Conservation (phyloP, 352 stramenopile species). For the Pilasporangium apinafurcum region DNA sequence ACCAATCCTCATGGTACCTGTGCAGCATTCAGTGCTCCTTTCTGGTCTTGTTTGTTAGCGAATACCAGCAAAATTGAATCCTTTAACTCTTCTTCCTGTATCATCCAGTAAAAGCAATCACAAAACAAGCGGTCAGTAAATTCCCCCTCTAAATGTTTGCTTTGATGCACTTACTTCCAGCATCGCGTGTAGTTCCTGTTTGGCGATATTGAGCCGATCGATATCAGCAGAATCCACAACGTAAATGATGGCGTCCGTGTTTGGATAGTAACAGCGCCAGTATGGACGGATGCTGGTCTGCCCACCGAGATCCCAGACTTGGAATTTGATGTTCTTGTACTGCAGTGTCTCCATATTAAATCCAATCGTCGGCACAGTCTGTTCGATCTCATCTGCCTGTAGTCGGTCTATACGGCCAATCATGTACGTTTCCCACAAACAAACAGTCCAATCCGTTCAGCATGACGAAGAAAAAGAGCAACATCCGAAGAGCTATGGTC, state of each 20-base stretch:
- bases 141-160: too few relatives aligned
- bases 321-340: slow-evolving; percentile 94
- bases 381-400: slow-evolving; percentile 93
- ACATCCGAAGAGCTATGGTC: too few relatives aligned
- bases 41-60: slow-evolving; percentile 99
- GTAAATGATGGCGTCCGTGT: slow-evolving; percentile 98
- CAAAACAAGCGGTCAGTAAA: too few relatives aligned
- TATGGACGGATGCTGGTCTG: slow-evolving; percentile 99
- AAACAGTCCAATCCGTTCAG: not conserved
- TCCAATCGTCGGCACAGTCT: slow-evolving; percentile 99
- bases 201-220: slow-evolving; percentile 96
- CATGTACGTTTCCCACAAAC: not conserved
- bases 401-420: slow-evolving; percentile 46
- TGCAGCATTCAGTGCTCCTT: slow-evolving; percentile 87
- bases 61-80: slow-evolving; percentile 99
- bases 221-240: slow-evolving; percentile 95
- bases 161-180: slow-evolving; percentile 75
- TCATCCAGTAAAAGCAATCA: not conserved
- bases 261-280: slow-evolving; percentile 99
- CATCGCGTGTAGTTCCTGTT: slow-evolving; percentile 97
- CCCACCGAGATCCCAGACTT: slow-evolving; percentile 99
- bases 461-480: not conserved
- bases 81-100: slow-evolving; percentile 97
- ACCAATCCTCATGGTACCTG: slow-evolving; percentile 38
- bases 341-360: slow-evolving; percentile 95